A percentile compares a stretch with the other conserved stretches of the same genome.
These are phyloP conservation scores for Phytophthora cactorum DNA, from an alignment of 352 stramenopile species.

Conservation along the genomic window DNA sequence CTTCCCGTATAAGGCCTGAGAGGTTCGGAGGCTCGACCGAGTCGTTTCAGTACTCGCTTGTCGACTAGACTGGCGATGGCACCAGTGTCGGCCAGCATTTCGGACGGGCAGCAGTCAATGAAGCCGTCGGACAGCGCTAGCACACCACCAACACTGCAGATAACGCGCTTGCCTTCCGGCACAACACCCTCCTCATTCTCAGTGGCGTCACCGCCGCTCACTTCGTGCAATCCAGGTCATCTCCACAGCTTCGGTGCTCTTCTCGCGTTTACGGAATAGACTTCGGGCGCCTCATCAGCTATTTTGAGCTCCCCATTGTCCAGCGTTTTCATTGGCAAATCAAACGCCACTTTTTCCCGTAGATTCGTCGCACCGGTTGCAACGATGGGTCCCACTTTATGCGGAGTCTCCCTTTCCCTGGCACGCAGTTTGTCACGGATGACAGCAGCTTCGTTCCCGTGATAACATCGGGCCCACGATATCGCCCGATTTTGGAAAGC, in stretches of 20 bases:
- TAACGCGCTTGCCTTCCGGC: neutral
- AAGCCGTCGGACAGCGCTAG: neutral
- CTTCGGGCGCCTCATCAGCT: neutral
- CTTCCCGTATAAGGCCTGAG: too few species aligned
- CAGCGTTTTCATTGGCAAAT: neutral
- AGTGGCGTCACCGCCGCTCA: neutral
- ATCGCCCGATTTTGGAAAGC: too few species aligned
- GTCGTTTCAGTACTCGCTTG: neutral
- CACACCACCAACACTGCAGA: neutral
- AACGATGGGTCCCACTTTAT: too few species aligned
- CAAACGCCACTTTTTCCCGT: too few species aligned
- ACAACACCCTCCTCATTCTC: neutral
- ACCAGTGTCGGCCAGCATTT: neutral
- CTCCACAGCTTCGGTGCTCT: neutral
- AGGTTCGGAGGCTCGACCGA: too few species aligned
- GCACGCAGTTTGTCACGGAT: too few species aligned
- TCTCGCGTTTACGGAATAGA: neutral
- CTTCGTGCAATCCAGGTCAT: neutral
- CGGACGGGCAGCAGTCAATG: constrained; percentile 1
- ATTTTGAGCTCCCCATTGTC: too few species aligned
- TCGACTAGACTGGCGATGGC: neutral
- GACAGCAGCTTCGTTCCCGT: too few species aligned
- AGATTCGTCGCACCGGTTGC: too few species aligned
- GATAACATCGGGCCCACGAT: too few species aligned
- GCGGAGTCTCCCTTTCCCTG: too few species aligned